These are phyloP conservation scores for Neostapfia colusana DNA, from an alignment of 176 grass and related monocot species.

Conservation along the genomic window DNA sequence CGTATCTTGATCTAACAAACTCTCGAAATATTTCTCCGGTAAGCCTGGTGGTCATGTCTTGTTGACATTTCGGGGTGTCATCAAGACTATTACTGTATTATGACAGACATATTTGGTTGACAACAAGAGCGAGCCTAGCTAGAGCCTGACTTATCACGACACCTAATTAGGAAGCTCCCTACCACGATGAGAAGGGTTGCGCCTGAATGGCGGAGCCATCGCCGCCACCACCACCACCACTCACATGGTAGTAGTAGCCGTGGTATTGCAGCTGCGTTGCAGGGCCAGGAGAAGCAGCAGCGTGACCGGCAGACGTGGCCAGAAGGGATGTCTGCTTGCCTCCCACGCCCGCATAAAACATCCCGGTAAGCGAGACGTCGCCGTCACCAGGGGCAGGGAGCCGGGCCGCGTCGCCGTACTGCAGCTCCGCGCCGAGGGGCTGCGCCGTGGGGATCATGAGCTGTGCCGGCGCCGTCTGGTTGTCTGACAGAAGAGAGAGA, in stretches of 20 bases:
- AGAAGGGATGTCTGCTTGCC: slow-evolving; percentile 23
- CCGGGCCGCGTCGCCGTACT: slow-evolving; percentile 28
- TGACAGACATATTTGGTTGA: slow-evolving; percentile 26
- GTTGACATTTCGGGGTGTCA: slow-evolving; percentile 24
- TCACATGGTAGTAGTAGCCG: slow-evolving; percentile 57
- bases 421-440: slow-evolving; percentile 38
- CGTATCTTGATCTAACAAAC: too few relatives aligned
- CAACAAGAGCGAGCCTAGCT: slow-evolving; percentile 35
- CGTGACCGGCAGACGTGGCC: slow-evolving; percentile 18
- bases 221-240: slow-evolving; percentile 31
- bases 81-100: slow-evolving; percentile 31
- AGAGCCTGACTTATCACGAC: slow-evolving; percentile 31
- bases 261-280: slow-evolving; percentile 49
- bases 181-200: slow-evolving; percentile 60
- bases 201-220: slow-evolving; percentile 47
- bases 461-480: slow-evolving; percentile 39
- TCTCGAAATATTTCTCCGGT: too few relatives aligned
- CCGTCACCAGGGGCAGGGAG: not conserved
- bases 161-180: not conserved
- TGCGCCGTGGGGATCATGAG: slow-evolving; percentile 41
- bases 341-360: slow-evolving; percentile 43
- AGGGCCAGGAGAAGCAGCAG: slow-evolving; percentile 15
- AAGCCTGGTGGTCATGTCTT: too few relatives aligned
- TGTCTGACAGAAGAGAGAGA: slow-evolving; percentile 98
- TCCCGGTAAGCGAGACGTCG: slow-evolving; percentile 51